phyloP scores from a whole-genome alignment of 441 rosid genomes.

The Cnidoscolus chayamansa region DNA sequence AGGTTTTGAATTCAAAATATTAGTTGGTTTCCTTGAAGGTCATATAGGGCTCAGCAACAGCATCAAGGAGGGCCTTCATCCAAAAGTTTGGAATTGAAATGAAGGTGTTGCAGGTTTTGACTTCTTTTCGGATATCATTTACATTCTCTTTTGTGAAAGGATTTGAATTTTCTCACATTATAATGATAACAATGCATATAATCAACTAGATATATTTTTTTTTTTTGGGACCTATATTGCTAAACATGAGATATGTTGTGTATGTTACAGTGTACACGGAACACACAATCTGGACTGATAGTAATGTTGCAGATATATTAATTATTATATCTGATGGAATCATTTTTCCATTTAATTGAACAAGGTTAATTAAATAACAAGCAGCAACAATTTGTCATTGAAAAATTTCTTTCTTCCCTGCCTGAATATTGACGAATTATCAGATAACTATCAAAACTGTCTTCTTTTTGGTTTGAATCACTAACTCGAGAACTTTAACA shows the following conservation, averaged over 20 bases:
- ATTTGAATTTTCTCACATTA: not conserved
- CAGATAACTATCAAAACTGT: not conserved
- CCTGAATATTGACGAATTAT: not conserved
- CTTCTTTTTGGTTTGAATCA: not conserved
- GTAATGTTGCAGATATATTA: not conserved
- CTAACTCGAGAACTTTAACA: constrained; percentile 3
- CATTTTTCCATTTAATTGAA: not conserved
- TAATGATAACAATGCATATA: not conserved
- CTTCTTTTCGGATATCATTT: not conserved
- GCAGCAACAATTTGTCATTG: not conserved
- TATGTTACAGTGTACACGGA: not conserved
- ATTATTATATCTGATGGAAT: not conserved
- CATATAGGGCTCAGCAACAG: not conserved
- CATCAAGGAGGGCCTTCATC: not conserved
- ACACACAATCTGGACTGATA: not conserved
- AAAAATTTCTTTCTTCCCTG: not conserved
- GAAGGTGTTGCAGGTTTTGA: constrained; percentile 11
- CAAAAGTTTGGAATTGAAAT: constrained; percentile 1
- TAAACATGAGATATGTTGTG: not conserved
- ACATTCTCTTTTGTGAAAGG: not conserved
- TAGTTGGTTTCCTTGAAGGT: not conserved
- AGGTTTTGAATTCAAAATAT: not conserved
- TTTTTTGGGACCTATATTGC: not conserved
- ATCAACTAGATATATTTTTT: not conserved
- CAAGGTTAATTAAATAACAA: too few species aligned